These are phyloP conservation scores for Brassica carinata DNA, from an alignment of 345 rosid species.

Conservation along the genomic window DNA sequence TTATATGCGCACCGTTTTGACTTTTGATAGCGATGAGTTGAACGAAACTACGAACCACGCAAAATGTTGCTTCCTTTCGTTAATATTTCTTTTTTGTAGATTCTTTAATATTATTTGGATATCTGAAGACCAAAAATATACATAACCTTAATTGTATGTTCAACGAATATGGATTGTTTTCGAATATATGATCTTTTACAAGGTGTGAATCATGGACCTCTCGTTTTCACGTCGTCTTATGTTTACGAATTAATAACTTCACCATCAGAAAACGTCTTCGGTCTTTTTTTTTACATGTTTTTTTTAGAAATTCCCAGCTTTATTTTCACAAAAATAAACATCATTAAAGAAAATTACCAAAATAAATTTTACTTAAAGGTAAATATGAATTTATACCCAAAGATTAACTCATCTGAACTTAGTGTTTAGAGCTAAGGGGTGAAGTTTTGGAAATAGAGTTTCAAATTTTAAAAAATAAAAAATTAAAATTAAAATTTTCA, in stretches of 20 bases:
- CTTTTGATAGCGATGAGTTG: slow-evolving; percentile 28
- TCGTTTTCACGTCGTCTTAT: slow-evolving; percentile 17
- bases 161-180: neutral
- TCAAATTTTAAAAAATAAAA: too few species aligned
- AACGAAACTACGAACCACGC: slow-evolving; percentile 16
- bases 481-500: too few species aligned
- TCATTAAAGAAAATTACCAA: too few species aligned
- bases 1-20: slow-evolving; percentile 20
- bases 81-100: neutral
- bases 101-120: neutral
- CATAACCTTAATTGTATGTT: neutral
- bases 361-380: too few species aligned
- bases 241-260: slow-evolving; percentile 15
- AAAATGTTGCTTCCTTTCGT: slow-evolving; percentile 8
- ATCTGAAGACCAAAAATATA: neutral
- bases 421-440: too few species aligned
- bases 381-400: too few species aligned
- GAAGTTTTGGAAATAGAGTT: too few species aligned
- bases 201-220: slow-evolving; percentile 14
- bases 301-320: too few species aligned
- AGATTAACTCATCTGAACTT: too few species aligned
- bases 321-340: too few species aligned
- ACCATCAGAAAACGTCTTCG: slow-evolving; percentile 14
- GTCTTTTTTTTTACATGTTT: neutral
- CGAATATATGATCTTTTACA: neutral